A percentile compares a stretch with the other conserved stretches of the same genome.
These are phyloP conservation scores for Talaromyces piceae DNA, from an alignment of 2,329 filamentous ascomycete genomes.

Conservation along the genomic window DNA sequence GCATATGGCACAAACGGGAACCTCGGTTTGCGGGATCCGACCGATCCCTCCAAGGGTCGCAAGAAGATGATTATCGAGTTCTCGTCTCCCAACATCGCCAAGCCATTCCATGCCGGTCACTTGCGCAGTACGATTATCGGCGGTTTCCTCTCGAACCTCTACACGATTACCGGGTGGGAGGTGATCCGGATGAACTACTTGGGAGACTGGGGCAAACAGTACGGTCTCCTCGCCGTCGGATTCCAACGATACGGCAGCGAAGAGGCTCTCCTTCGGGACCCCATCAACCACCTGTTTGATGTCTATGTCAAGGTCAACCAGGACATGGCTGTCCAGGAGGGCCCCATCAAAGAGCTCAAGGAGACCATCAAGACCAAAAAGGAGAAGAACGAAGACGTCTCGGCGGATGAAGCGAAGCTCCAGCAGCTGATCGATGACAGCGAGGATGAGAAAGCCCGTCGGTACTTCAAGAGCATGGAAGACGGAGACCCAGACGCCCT, in stretches of 20 bases:
- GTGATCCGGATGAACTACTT: constrained; percentile 60
- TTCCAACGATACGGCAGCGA: constrained; percentile 56
- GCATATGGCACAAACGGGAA: constrained; percentile 55
- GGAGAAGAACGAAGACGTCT: constrained; percentile 42
- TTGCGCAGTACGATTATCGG: constrained; percentile 61
- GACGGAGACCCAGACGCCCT: constrained; percentile 54
- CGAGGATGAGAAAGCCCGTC: constrained; percentile 53
- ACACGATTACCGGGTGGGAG: constrained; percentile 55
- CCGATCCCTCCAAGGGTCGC: constrained; percentile 47
- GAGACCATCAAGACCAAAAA: constrained; percentile 42
- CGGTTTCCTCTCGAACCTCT: constrained; percentile 57
- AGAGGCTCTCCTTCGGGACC: constrained; percentile 52
- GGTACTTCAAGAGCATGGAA: constrained; percentile 63
- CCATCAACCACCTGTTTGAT: constrained; percentile 59
- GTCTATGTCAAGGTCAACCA: constrained; percentile 59
- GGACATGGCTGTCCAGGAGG: constrained; percentile 50
- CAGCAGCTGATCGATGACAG: constrained; percentile 44
- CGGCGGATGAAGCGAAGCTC: constrained; percentile 43
- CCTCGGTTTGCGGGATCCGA: constrained; percentile 52
- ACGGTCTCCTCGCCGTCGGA: constrained; percentile 56
- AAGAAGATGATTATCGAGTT: constrained; percentile 60
- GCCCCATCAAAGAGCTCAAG: constrained; percentile 48
- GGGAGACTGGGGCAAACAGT: constrained; percentile 63
- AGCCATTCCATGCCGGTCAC: constrained; percentile 60
- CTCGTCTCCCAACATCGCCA: constrained; percentile 60